Base-by-base conservation (phyloP, 2,329 filamentous ascomycete species). In the Cercospora beticola region DNA sequence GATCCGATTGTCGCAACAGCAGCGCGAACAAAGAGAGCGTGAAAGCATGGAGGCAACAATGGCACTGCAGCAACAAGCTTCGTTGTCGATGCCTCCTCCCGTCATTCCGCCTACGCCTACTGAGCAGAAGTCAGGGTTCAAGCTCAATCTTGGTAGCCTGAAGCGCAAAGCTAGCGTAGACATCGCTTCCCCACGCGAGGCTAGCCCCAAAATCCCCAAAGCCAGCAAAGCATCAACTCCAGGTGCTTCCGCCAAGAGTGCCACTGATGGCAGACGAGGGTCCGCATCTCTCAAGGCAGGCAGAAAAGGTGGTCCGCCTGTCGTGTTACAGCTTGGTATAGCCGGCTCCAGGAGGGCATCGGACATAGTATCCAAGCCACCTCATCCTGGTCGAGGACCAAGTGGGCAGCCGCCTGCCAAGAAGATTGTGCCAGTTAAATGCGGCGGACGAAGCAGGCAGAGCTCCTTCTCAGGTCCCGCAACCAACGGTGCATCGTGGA, bases 131-230 rank as follows among this genome's bases (percentile, higher is more conserved):
- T 64, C 72, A 40, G 70, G 72, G 10, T 69, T 75, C 62, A 77
- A 77, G 65, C 59, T 78, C 12, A 74, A 57, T 49, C 67, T 78
- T 52, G 68, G 69, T 14, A 68, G 67, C 31, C 21, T 62, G 18
- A 78, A 78, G 65, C 72, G 76, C 23, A 77, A 76, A 58, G 72
- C 66, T 23, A 75, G 72, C 56, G 60, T 67, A n/a, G 69, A 74
- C 59, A 16, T 71, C 43, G 57, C 49, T 4, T 52, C 52, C 52
- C 63, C 67, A 12, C 70, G 70, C 9, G 74, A 75, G 31, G 70
- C 65, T 5, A 76, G 69, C 62, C 72, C 76, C 1, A 78, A 78
- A 56, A 68, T 72, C 5, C 67, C 68, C 61, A 77, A 78, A 66
- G 33, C 73, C 4, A 63, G 58, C 36, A 74, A 73, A 52, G 56